Percentiles rank a stretch among this genome's conserved stretches.
Evolutionary conservation across 2,329 filamentous ascomycete genomes (phyloP).

Genomic region (Diaporthe citri): DNA sequence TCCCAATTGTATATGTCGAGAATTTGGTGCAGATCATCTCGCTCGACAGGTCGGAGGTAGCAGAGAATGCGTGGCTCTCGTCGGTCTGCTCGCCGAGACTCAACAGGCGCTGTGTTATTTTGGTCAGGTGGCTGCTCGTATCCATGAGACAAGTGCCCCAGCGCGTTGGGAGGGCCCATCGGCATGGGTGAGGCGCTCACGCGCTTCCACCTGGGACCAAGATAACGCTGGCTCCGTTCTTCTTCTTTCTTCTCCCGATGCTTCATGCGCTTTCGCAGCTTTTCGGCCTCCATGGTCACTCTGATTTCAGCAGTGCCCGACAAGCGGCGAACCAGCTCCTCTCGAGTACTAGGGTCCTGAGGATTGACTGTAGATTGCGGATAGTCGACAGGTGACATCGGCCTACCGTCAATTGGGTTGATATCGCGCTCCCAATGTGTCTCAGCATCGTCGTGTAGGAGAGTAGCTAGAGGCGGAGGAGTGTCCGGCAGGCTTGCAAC

Average conservation of each 20-base stretch:
- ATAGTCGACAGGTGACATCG: constrained; percentile 38
- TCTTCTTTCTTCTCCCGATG: background rate
- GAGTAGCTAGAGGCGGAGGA: background rate
- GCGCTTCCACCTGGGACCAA: background rate
- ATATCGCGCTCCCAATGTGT: constrained; percentile 38
- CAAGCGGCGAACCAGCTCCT: constrained; percentile 11
- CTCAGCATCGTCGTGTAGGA: background rate
- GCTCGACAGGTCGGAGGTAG: constrained; percentile 37
- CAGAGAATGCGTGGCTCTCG: constrained; percentile 1
- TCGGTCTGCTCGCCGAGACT: background rate
- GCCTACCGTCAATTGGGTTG: constrained; percentile 27
- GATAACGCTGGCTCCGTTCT: background rate
- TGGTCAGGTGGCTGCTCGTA: background rate
- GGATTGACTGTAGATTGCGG: constrained; percentile 30
- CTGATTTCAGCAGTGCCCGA: constrained; percentile 12
- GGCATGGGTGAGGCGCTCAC: background rate
- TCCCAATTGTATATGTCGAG: constrained; percentile 42
- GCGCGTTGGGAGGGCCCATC: no score
- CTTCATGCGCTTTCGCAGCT: constrained; percentile 26
- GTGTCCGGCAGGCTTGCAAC: background rate
- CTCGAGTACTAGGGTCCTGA: background rate
- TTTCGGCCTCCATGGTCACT: background rate
- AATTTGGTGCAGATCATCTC: constrained; percentile 28
- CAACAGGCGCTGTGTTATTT: background rate
- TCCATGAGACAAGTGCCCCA: no score